Evolutionary conservation across 306 rosid genomes (phyloP).

Genomic region (Potentilla sterilis): DNA sequence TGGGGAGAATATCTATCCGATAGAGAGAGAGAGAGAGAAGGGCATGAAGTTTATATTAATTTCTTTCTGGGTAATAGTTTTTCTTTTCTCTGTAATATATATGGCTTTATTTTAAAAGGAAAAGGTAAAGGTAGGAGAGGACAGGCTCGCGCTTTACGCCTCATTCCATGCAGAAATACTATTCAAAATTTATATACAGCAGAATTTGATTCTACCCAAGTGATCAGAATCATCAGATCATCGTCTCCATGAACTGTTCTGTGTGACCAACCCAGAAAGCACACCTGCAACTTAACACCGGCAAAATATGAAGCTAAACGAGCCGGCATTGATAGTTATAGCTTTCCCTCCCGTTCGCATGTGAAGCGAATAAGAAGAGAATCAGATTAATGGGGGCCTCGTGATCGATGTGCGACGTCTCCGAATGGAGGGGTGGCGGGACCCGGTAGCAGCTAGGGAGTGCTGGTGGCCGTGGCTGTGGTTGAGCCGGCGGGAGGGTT

Average conservation of each 20-base stretch:
- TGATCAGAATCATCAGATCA: not conserved
- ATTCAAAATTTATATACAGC: not conserved
- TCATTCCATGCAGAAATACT: constrained; percentile 42
- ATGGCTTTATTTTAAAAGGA: constrained; percentile 11
- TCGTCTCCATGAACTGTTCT: not conserved
- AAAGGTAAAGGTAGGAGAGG: constrained; percentile 41
- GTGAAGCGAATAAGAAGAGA: not conserved
- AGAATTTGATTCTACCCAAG: not conserved
- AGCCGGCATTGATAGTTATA: not conserved
- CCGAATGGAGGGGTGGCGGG: constrained; percentile 1
- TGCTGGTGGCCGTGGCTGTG: constrained; percentile 3
- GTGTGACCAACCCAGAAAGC: constrained; percentile 5
- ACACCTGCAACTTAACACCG: not conserved
- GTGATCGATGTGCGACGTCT: not conserved
- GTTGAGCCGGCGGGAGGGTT: constrained; percentile 12
- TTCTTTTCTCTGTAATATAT: not conserved
- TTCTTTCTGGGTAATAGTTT: constrained; percentile 21
- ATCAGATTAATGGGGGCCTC: constrained; percentile 4
- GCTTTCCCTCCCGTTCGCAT: not conserved
- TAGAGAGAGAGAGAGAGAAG: constrained; percentile 17
- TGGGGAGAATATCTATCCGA: constrained; percentile 21
- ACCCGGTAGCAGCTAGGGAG: not conserved
- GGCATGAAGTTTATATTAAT: constrained; percentile 12
- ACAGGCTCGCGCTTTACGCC: constrained; percentile 54
- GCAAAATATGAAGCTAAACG: not conserved